phyloP scores from a whole-genome alignment of 2,329 filamentous ascomycete genomes.

The Scleromitrula shiraiana region DNA sequence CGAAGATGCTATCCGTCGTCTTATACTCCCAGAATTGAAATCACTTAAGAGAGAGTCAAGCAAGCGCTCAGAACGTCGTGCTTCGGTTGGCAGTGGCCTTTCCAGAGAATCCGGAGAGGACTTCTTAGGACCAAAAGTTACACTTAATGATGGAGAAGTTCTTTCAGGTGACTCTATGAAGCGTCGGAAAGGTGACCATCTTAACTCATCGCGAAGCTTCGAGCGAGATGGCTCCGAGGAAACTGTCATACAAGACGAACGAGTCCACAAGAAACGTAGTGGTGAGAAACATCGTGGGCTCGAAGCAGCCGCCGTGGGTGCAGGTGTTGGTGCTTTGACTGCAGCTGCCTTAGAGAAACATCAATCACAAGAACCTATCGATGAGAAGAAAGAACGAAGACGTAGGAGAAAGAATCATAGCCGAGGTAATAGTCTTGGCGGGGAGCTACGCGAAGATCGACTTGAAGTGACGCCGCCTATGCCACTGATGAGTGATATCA shows the following conservation, averaged over 20 bases:
- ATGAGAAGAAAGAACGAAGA: constrained; percentile 35
- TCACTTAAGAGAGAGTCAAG: constrained; percentile 87
- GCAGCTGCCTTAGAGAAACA: constrained; percentile 56
- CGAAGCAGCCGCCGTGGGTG: constrained; percentile 23
- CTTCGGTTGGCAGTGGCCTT: constrained; percentile 34
- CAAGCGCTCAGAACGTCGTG: constrained; percentile 45
- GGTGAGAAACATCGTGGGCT: constrained; percentile 22
- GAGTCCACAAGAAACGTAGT: constrained; percentile 31
- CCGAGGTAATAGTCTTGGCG: constrained; percentile 36
- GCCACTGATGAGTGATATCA: constrained; percentile 80
- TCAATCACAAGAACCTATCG: constrained; percentile 52
- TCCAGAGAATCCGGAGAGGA: constrained; percentile 42
- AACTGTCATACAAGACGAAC: constrained; percentile 41
- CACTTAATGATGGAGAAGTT: constrained; percentile 48
- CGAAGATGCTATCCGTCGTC: constrained; percentile 64
- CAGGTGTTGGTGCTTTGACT: constrained; percentile 47
- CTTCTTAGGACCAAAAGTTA: constrained; percentile 47
- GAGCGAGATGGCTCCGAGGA: constrained; percentile 39
- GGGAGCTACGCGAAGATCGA: constrained; percentile 35
- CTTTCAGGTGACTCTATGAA: constrained; percentile 46
- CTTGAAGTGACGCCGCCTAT: constrained; percentile 63
- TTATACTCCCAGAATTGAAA: constrained; percentile 81
- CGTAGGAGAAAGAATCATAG: constrained; percentile 39
- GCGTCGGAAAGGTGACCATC: constrained; percentile 42
- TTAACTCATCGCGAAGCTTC: constrained; percentile 33